Evolutionary conservation across 768 basidiomycete genomes (phyloP), one percentile per base, ranked within the genome.

Genomic region (Sistotremastrum suecicum): DNA sequence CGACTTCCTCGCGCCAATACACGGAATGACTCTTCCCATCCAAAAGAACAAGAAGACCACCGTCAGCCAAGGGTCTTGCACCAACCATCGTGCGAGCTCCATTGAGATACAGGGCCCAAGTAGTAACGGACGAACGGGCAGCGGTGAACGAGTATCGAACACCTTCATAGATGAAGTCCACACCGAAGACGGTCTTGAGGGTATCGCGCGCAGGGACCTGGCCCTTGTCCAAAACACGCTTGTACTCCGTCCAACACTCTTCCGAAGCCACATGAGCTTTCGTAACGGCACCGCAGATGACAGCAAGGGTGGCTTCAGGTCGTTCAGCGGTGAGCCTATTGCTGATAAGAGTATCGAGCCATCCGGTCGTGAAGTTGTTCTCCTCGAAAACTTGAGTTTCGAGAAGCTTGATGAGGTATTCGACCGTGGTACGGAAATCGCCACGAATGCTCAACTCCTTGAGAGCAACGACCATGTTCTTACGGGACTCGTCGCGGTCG

Each of bases 381-480:
- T 92, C 83, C 62, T 89, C 81, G 70, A 99, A 99, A 20, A 91
- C 86, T 52, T 91, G 85, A 44, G 95, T 76, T 62, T 98, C 91
- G 50, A 99, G 72, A 39, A 98, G 76, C 63, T 92, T 95, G 77
- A 99, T 98, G 53, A 95, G 80, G 63, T 99, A 99, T 63, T 99
- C 95, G 56, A 98, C 95, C 0, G 95, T 99, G 9, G 91, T 95
- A 51, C 95, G 70, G 71, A 99, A 99, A 63, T 99, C 95, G 47
- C 95, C 95, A 54, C 95, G 89, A 61, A 99, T 99, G 63, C 88
- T 91, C 52, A 98, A 70, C 63, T 98, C 95, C 68, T 98, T 98
- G 55, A 99, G 68, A 2, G 95, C 95, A 53, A 99, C 85, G 50
- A 99, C 94, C 94, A 99, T 99, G 61, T 98, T 98, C 72, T 99